These are phyloP conservation scores for Inga oerstediana DNA, from an alignment of 306 rosid species.

Conservation along the genomic window DNA sequence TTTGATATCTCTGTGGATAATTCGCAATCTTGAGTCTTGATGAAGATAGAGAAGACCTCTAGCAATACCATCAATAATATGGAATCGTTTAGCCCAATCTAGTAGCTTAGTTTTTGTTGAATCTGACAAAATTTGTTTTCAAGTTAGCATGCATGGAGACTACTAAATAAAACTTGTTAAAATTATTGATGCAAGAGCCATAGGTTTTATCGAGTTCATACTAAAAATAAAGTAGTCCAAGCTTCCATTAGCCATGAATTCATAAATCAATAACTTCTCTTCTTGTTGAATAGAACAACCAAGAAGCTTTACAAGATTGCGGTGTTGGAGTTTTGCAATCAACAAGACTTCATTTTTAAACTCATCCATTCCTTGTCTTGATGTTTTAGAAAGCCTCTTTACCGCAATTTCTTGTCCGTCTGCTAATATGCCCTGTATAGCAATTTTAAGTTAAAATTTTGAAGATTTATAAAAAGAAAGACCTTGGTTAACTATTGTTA, in stretches of 20 bases:
- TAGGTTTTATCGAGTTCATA: neutral
- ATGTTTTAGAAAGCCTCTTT: slow-evolving; percentile 54
- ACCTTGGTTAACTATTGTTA: neutral
- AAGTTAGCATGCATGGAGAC: neutral
- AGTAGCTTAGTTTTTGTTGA: slow-evolving; percentile 29
- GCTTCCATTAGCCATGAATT: neutral
- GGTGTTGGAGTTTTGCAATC: slow-evolving; percentile 52
- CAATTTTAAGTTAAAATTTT: neutral
- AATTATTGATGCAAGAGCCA: neutral
- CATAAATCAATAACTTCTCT: slow-evolving; percentile 54
- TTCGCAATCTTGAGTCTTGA: slow-evolving; percentile 56
- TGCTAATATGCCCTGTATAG: slow-evolving; percentile 42
- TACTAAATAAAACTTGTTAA: neutral
- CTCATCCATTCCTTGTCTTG: slow-evolving; percentile 60
- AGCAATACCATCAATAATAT: slow-evolving; percentile 47
- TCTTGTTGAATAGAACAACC: slow-evolving; percentile 53
- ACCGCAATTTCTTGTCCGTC: slow-evolving; percentile 61
- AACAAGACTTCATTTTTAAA: slow-evolving; percentile 53
- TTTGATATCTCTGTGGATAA: slow-evolving; percentile 57
- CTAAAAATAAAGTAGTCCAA: slow-evolving; percentile 35
- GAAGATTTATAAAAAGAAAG: neutral
- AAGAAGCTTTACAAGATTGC: slow-evolving; percentile 61
- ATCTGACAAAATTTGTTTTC: slow-evolving; percentile 23
- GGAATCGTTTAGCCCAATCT: slow-evolving; percentile 47
- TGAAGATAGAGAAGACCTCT: slow-evolving; percentile 56